Percentiles rank a stretch among this genome's conserved stretches.
Evolutionary conservation across 148 eudicot genomes (phyloP).

Genomic region (Spergularia marina): DNA sequence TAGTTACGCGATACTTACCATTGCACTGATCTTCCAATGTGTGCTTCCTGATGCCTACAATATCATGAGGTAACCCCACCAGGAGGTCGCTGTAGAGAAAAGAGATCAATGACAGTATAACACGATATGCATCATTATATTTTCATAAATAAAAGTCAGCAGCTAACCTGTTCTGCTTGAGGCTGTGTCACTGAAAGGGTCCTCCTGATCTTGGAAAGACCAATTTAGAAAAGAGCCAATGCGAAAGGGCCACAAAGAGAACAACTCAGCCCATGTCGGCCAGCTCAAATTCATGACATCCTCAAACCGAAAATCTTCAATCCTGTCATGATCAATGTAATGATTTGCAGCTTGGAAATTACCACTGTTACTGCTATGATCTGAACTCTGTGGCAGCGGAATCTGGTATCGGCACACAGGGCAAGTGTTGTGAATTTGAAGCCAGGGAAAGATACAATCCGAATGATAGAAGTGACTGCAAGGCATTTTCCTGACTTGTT

Average conservation of each 20-base stretch:
- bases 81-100: slow-evolving; percentile 24
- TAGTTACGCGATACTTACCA: too few relatives aligned
- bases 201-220: slow-evolving; percentile 22
- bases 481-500: slow-evolving; percentile 39
- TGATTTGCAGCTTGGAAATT: slow-evolving; percentile 9
- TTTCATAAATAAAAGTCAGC: not conserved
- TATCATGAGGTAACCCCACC: slow-evolving; percentile 33
- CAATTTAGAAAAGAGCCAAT: slow-evolving; percentile 32
- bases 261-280: slow-evolving; percentile 40
- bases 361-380: not conserved
- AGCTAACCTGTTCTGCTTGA: slow-evolving; percentile 27
- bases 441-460: slow-evolving; percentile 69
- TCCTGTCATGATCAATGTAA: not conserved
- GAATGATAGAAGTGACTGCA: slow-evolving; percentile 67
- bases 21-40: too few relatives aligned
- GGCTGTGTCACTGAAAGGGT: slow-evolving; percentile 9
- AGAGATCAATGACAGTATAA: not conserved
- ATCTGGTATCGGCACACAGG: slow-evolving; percentile 71
- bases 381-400: slow-evolving; percentile 6
- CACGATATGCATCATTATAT: not conserved
- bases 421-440: slow-evolving; percentile 56
- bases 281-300: slow-evolving; percentile 23
- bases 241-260: slow-evolving; percentile 53
- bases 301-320: slow-evolving; percentile 24
- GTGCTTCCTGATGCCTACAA: not conserved